Percentiles rank a stretch among this genome's conserved stretches.
Conservation (phyloP, 108 stramenopile species). For the Skeletonema grethae region DNA sequence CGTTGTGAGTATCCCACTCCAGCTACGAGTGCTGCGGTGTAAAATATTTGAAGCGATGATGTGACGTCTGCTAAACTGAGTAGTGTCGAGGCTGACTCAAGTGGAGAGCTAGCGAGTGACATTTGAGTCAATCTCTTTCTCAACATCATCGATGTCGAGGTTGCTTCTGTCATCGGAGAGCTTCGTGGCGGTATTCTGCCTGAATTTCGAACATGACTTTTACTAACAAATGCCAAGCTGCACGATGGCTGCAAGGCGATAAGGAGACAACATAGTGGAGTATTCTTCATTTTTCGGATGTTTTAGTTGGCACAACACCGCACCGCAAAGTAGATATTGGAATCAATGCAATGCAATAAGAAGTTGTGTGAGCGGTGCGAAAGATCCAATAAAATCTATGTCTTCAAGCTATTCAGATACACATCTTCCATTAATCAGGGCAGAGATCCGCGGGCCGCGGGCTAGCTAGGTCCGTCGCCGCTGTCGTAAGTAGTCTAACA, state of each 20-base stretch:
- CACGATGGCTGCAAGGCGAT: not conserved
- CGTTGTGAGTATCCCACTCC: constrained; percentile 24
- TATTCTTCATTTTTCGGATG: not conserved
- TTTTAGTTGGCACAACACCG: too few relatives aligned
- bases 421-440: too few relatives aligned
- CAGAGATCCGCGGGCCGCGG: too few relatives aligned
- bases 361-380: too few relatives aligned
- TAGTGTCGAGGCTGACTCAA: not conserved
- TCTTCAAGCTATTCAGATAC: too few relatives aligned
- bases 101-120: not conserved
- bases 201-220: not conserved
- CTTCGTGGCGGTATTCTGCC: not conserved
- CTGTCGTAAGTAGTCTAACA: too few relatives aligned
- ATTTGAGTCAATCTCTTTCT: not conserved
- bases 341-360: too few relatives aligned
- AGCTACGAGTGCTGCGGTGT: constrained; percentile 17
- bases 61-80: not conserved
- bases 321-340: too few relatives aligned
- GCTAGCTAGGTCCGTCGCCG: too few relatives aligned
- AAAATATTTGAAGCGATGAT: constrained; percentile 10
- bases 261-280: not conserved
- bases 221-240: not conserved
- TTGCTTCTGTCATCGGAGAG: not conserved
- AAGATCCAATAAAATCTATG: too few relatives aligned
- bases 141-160: not conserved